Evolutionary conservation across 2,329 filamentous ascomycete species (phyloP), one percentile per base, ranked within the genome.

Genomic region (Cordyceps fumosorosea): DNA sequence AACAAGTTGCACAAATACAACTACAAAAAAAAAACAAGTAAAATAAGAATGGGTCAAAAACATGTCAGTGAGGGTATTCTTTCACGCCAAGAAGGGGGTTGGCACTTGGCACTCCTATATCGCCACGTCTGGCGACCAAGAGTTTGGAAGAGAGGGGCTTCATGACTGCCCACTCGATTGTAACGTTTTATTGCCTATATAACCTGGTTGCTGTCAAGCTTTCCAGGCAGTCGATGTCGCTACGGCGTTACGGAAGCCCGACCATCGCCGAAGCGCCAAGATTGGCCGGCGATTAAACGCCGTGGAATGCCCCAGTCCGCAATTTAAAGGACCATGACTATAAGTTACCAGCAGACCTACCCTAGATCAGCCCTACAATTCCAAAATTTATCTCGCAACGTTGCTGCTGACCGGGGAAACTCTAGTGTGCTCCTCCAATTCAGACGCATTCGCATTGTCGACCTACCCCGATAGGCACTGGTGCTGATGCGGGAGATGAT

Each of bases 361-460:
- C 24, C 3, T 16, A 14, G 4, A 22, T 42, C 8, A 42, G 24
- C 11, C 4, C 34, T 32, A 32, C 32, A n/a, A 20, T 51, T 3
- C 56, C 29, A 51, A n/a, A 40, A 52, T 18, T n/a, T n/a, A 26
- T 37, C 26, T 20, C 40, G 51, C 40, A 61, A 61, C n/a, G 58
- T 55, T 55, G 58, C 58, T 61, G 58, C 58, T 61, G 42, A 61
- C 58, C 42, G 50, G 58, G 29, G 29, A 22, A 32, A 50, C 20
- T 50, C 22, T 50, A 20, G 51, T 12, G 20, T 50, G 53, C 37
- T 44, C 64, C 16, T 65, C 51, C 57, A 40, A 20, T 20, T 16
- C 26, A 34, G 47, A 62, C 29, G 42, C 29, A 81, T 78, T 80
- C 5, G 37, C 2, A 89, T 83, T 64, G 73, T 77, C 53, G 20